Evolutionary conservation across 2,329 filamentous ascomycete genomes (phyloP), one percentile per base, ranked within the genome.

Genomic region (Alternaria gaisen): DNA sequence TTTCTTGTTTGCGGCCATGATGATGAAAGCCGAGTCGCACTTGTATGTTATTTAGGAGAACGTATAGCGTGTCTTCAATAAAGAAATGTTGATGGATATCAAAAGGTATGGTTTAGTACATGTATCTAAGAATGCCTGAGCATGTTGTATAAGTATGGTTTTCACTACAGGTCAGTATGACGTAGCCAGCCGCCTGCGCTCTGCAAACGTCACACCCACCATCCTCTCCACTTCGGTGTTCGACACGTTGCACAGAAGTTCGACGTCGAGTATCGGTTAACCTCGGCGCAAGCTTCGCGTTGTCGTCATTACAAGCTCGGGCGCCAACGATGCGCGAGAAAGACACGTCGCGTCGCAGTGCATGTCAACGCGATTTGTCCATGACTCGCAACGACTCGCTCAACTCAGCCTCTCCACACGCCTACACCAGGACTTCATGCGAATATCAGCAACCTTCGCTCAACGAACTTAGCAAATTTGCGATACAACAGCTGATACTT

Each of bases 1-100:
- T 62, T 82, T 83, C 55, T 80, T 80, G 34, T 79, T 80, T 22
- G 65, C 47, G n/a, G 64, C 54, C 69, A 71, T 70, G 38, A 14
- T 65, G 53, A 28, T 3, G 44, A 30, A n/a, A 22, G 24, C 24
- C 10, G 18, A n/a, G 7, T 24, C 24, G 16, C n/a, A 18, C 12
- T 28, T 8, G 36, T 16, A 16, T 22, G 4, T 47, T 28, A 10
- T 3, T 10, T 16, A 20, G 18, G 24, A 14, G 5, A 14, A 9
- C 12, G 3, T 18, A 3, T 28, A 28, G 9, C 7, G 7, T 12
- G 9, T 24, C 12, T 26, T 28, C 3, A 16, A 5, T 52, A 5
- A 14, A 18, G 30, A 20, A 20, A 51, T 24, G 12, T 18, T 9
- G 16, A 30, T 30, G 28, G 28, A 30, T 41, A 41, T 20, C 16